Evolutionary conservation across 106 monocot species (phyloP), one percentile per base, ranked within the genome.

Genomic region (Dendrobium nobile): DNA sequence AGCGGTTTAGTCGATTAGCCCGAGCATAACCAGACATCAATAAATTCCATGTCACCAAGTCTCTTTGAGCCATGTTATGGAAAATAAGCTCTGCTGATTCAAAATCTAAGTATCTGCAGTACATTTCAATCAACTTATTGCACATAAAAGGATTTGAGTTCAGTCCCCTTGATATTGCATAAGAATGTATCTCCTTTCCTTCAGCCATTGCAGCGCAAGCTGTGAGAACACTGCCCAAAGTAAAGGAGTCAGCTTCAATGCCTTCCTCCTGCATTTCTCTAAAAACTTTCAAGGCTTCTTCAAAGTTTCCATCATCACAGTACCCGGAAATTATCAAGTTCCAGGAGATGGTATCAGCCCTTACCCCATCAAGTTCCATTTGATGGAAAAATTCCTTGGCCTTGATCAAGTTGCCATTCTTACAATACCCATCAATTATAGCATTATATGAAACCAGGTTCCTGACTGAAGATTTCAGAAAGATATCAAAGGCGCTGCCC

Each of bases 251-350:
- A 19, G 84, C 40, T 77, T 65, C 72, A n/a, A 86, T 19, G 4
- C 86, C 82, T 51, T 73, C 80, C 47, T 78, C 91, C 67, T 77
- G 83, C 91, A 91, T 88, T 58, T 75, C 42, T 68, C 67, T 75
- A 73, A 91, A 88, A 40, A 85, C 47, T 37, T 78, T 58, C 19
- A 88, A 56, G 9, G 86, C 86, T 72, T 86, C 75, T 15, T 31
- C 75, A 40, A 75, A 84, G 37, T 27, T 67, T 42, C 67, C 84
- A 79, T 86, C 82, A 33, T 84, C 84, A 41, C 74, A 76, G 54
- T 86, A 84, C 41, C 91, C 91, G 0, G 88, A 88, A 54, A 91
- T 87, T 81, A 91, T 87, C 0, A 81, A 79, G 77, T 87, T 87
- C 89, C 89, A 89, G 55, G 85, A 85, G 27, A 83, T 86, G 42